Conservation (phyloP, 2,329 filamentous ascomycete genomes). For the Thelonectria olida region DNA sequence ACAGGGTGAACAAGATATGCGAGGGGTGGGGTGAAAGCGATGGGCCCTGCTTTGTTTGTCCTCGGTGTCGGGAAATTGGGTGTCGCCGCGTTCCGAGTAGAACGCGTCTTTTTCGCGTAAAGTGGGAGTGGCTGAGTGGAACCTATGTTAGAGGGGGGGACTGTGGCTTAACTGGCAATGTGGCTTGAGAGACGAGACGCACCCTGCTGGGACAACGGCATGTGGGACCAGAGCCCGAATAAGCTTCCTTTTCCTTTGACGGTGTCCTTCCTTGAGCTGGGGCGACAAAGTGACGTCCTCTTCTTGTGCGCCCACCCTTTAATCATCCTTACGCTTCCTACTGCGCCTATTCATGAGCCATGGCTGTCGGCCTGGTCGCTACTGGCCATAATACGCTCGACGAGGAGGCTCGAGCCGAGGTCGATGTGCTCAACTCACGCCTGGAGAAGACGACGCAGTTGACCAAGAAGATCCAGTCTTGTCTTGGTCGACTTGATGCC, state of each 20-base stretch:
- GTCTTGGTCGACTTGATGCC: slow-evolving; percentile 82
- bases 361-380: slow-evolving; percentile 61
- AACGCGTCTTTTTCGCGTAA: slow-evolving; percentile 41
- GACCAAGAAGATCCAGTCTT: slow-evolving; percentile 95
- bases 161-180: no score
- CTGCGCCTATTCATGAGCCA: slow-evolving; percentile 35
- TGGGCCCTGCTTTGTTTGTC: slow-evolving; percentile 27
- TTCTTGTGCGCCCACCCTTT: background rate
- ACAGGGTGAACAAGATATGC: slow-evolving; percentile 12
- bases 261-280: background rate
- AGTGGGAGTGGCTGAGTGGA: slow-evolving; percentile 25
- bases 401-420: slow-evolving; percentile 74
- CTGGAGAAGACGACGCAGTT: slow-evolving; percentile 93
- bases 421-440: slow-evolving; percentile 75
- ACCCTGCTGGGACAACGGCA: no score
- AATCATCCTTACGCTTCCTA: background rate
- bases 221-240: no score
- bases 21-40: slow-evolving; percentile 29
- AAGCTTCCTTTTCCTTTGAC: background rate
- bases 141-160: no score
- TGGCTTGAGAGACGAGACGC: slow-evolving; percentile 7
- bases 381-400: slow-evolving; percentile 62
- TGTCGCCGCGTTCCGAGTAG: slow-evolving; percentile 17
- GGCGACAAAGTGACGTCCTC: background rate
- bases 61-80: slow-evolving; percentile 24